Conservation (phyloP, 202 grass and related monocot genomes). For the Saccharum hybrid region DNA sequence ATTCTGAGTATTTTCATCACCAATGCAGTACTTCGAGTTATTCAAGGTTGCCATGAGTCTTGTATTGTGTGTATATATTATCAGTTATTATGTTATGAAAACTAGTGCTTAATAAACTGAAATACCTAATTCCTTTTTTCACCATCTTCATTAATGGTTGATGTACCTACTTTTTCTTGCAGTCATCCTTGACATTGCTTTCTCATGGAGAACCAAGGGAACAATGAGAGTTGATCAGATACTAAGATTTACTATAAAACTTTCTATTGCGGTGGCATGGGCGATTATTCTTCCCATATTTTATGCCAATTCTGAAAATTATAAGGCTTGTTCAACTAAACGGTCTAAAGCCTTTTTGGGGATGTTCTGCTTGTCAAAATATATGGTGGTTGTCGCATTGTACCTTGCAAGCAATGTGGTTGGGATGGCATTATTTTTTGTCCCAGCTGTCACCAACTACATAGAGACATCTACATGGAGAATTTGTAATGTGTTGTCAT, state of each 20-base stretch:
- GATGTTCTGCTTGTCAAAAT: constrained; percentile 79
- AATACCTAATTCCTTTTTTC: background rate
- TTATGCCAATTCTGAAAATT: constrained; percentile 76
- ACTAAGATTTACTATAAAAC: constrained; percentile 80
- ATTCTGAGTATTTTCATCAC: constrained; percentile 94
- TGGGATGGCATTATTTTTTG: constrained; percentile 88
- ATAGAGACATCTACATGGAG: constrained; percentile 81
- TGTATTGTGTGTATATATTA: background rate
- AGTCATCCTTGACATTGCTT: constrained; percentile 83
- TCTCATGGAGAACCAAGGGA: constrained; percentile 77
- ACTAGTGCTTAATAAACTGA: constrained; percentile 25
- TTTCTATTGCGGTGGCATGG: constrained; percentile 72
- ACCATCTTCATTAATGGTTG: background rate
- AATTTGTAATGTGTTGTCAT: constrained; percentile 79
- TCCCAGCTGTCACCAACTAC: constrained; percentile 80
- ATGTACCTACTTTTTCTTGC: constrained; percentile 46
- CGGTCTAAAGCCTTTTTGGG: constrained; percentile 56
- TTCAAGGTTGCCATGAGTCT: constrained; percentile 65
- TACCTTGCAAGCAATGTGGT: constrained; percentile 83
- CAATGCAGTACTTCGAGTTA: constrained; percentile 80
- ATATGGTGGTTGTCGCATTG: constrained; percentile 81
- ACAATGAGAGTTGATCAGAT: constrained; percentile 73
- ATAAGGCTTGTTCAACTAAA: constrained; percentile 71
- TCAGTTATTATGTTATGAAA: background rate
- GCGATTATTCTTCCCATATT: constrained; percentile 73